Evolutionary conservation across 2,329 filamentous ascomycete genomes (phyloP).

Genomic region (Sclerotiophoma versabilis): DNA sequence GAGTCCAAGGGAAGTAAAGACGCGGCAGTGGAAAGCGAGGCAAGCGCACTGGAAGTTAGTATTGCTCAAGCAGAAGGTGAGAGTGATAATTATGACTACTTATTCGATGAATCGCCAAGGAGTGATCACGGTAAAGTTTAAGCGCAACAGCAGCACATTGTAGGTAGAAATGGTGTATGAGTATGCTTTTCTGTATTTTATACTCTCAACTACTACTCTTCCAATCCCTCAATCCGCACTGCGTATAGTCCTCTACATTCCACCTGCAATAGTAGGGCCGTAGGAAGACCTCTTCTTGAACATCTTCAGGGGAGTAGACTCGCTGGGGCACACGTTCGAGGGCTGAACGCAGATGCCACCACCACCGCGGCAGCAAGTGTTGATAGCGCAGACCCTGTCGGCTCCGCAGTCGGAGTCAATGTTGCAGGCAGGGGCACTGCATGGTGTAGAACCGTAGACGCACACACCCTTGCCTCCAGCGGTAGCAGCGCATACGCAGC

Average conservation of each 20-base stretch:
- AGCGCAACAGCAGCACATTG: no score
- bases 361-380: conserved; percentile 7
- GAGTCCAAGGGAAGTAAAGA: neutral
- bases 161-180: neutral
- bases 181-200: conserved; percentile 4
- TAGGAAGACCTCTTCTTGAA: no score
- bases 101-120: neutral
- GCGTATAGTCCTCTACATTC: no score
- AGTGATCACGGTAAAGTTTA: neutral
- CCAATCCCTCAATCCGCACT: no score
- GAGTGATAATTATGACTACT: neutral
- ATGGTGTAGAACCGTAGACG: no score
- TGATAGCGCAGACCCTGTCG: conserved; percentile 2
- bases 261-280: no score
- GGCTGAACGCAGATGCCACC: conserved; percentile 7
- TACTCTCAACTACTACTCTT: neutral
- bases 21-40: no score
- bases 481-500: neutral
- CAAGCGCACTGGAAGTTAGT: no score
- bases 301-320: conserved; percentile 9
- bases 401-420: neutral
- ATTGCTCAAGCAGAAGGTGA: neutral
- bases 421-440: no score
- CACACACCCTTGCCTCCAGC: no score
- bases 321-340: neutral